Evolutionary conservation across 495 filamentous ascomycete species (phyloP).

Genomic region (Aspergillus egyptiacus): DNA sequence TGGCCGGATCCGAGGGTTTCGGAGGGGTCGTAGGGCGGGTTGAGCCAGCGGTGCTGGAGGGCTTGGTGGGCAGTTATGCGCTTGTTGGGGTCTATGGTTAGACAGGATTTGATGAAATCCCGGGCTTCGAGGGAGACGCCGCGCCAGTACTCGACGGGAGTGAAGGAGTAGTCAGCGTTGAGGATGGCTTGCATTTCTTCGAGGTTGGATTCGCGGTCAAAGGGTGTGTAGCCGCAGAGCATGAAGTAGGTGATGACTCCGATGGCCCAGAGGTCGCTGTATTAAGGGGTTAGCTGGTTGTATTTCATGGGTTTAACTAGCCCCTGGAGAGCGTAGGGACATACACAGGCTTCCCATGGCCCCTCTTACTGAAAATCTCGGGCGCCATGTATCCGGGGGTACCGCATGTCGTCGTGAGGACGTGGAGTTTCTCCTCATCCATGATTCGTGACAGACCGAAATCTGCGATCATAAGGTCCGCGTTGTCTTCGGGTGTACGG

Average conservation of each 20-base stretch:
- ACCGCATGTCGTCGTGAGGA: slow-evolving; percentile 93
- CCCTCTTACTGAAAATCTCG: slow-evolving; percentile 74
- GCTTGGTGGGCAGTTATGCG: slow-evolving; percentile 96
- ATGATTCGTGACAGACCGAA: slow-evolving; percentile 93
- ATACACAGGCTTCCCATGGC: slow-evolving; percentile 75
- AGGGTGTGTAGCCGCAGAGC: slow-evolving; percentile 95
- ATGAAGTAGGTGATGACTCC: slow-evolving; percentile 92
- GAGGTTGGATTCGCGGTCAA: slow-evolving; percentile 93
- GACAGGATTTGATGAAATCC: slow-evolving; percentile 80
- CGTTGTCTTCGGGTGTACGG: slow-evolving; percentile 52
- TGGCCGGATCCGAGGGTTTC: slow-evolving; percentile 42
- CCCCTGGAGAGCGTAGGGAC: slow-evolving; percentile 16
- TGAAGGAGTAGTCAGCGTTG: slow-evolving; percentile 91
- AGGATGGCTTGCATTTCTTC: slow-evolving; percentile 99
- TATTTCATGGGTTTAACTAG: background rate
- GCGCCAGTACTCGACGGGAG: slow-evolving; percentile 95
- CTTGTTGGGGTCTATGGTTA: slow-evolving; percentile 79
- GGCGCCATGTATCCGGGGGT: slow-evolving; percentile 96
- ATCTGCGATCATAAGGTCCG: slow-evolving; percentile 84
- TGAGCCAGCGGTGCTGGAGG: slow-evolving; percentile 82
- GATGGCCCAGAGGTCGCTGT: slow-evolving; percentile 71
- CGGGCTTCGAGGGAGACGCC: slow-evolving; percentile 80
- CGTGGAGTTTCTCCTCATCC: slow-evolving; percentile 98
- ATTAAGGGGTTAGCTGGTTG: background rate
- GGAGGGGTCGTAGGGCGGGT: slow-evolving; percentile 41